Evolutionary conservation across 2,329 filamentous ascomycete genomes (phyloP), one percentile per base, ranked within the genome.

Genomic region (Coccinonectria pachysandricola): DNA sequence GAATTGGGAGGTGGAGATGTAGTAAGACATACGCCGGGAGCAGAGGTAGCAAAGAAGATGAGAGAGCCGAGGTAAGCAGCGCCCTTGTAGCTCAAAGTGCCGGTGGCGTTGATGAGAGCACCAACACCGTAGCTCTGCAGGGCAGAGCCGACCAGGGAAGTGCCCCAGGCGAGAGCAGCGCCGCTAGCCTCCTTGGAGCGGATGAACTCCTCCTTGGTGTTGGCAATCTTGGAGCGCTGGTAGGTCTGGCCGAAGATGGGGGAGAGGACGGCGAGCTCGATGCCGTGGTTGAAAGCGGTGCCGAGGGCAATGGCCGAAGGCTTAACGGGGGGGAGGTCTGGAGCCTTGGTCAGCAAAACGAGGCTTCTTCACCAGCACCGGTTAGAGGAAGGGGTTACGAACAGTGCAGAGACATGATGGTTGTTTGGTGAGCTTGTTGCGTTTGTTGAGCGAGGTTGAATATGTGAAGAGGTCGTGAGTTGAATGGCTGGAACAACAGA

Each of bases 301-400:
- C 91, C 91, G 52, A 96, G 75, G 52, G 88, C 91, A 54, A 98
- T 94, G 51, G 91, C 88, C 53, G 87, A 95, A 47, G 91, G 91
- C 79, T 95, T 96, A 54, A 98, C 91, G 45, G 87, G 56, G 40
- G 71, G 71, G 17, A 75, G 64, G 52, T 74, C 68, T 73, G 32
- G 6, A 26, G 15, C 21, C 7, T n/a, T 24, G 4, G 23, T 33
- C 16, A 21, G 23, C 17, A 28, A 31, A 15, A 12, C 3, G 5
- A 7, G 8, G 17, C n/a, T n/a, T n/a, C n/a, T n/a, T n/a, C n/a
- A n/a, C n/a, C n/a, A n/a, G n/a, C n/a, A n/a, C n/a, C n/a, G n/a
- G n/a, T n/a, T n/a, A n/a, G n/a, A 17, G 18, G 16, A 27, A 27
- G 21, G 23, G 9, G 12, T 13, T 7, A 60, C 66, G 54, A 49